Base-by-base conservation (phyloP, 768 basidiomycete species). In the Russula emetica region DNA sequence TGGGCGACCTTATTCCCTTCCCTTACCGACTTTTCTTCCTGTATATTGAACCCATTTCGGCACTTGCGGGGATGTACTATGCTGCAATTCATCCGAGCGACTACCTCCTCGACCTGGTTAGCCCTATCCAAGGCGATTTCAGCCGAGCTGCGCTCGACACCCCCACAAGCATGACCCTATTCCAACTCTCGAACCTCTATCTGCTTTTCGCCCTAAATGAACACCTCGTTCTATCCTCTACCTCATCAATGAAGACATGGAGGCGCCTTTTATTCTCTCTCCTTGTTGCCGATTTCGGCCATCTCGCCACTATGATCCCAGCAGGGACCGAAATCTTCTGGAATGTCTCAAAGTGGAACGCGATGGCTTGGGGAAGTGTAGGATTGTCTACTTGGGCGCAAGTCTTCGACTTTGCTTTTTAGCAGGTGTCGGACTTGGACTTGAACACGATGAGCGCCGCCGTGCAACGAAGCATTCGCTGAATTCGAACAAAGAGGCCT, bases 281-380 rank as follows among this genome's bases (percentile, higher is more conserved):
- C 54, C 36, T 55, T 7, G 54, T 55, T 3, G 54, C 54, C 24
- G 36, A 55, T 40, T 18, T 55, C 42, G 81, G 81, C 1, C 81
- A 82, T 69, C 72, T 82, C 11, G 63, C 73, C 36, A 78, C 76
- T 42, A 79, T 82, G 78, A 71, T 74, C 10, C 78, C 80, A 14
- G 71, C 78, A 10, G 81, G 79, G 22, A 60, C 55, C 6, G 75
- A 74, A 13, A 76, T 79, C 24, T 82, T 77, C 66, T 77, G 78
- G 76, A 71, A 72, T 22, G 71, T 79, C n/a, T 74, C 74, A 76
- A 74, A 74, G 44, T 82, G 80, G 81, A 81, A 80, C 66, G 79
- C 79, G 57, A 81, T 82, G 81, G 73, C 74, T 26, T 82, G 79
- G 80, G 80, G 82, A 0, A 82, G 80, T 52, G 77, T 82, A n/a